Evolutionary conservation across 2,329 filamentous ascomycete species (phyloP).

Genomic region (Colletotrichum tanaceti): DNA sequence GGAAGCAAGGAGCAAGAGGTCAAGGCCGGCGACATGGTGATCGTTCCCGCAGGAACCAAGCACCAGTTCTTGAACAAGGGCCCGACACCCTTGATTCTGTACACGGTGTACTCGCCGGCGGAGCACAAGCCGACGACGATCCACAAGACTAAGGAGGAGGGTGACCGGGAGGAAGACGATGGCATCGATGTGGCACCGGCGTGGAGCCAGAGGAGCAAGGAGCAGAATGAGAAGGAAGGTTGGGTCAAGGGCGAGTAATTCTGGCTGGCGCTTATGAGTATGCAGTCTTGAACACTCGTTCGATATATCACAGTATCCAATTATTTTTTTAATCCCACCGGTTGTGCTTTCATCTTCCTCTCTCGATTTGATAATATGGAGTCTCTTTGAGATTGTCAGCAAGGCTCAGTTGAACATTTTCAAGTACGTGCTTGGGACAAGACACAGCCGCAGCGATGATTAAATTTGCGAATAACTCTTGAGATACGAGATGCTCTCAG

Average conservation of each 20-base stretch:
- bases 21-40: conserved; percentile 52
- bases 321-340: no score
- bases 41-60: conserved; percentile 72
- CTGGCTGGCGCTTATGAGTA: background rate
- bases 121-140: conserved; percentile 70
- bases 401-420: no score
- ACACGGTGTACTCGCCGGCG: conserved; percentile 72
- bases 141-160: conserved; percentile 72
- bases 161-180: conserved; percentile 70
- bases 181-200: conserved; percentile 70
- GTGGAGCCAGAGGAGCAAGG: conserved; percentile 68
- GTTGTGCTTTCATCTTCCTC: no score
- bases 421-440: no score
- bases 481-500: background rate
- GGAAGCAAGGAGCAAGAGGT: conserved; percentile 66
- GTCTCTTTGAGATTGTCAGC: no score
- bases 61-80: conserved; percentile 75
- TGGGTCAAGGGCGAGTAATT: conserved; percentile 57
- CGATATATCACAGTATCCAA: background rate
- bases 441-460: no score
- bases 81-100: conserved; percentile 67
- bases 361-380: background rate
- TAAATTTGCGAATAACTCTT: background rate
- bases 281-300: background rate
- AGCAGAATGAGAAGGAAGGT: conserved; percentile 67